Conservation (phyloP, 371 early-diverging fungal genomes). For the Actinomortierella wolfii region DNA sequence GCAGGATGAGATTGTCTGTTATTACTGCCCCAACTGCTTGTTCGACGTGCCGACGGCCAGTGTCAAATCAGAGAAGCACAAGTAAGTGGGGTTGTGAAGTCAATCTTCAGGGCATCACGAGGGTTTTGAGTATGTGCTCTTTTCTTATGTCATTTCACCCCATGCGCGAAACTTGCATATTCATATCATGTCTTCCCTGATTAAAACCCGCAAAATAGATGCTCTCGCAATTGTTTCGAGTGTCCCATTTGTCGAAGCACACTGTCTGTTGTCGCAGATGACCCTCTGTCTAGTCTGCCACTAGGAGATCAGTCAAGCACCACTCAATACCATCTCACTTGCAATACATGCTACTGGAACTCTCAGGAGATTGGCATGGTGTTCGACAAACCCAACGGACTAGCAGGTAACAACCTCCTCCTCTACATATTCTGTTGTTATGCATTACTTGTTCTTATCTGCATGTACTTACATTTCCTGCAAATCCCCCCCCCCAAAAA, state of each 20-base stretch:
- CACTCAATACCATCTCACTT: slow-evolving; percentile 69
- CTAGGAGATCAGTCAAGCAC: slow-evolving; percentile 22
- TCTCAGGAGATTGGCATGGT: slow-evolving; percentile 87
- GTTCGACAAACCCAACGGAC: slow-evolving; percentile 92
- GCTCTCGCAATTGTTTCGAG: slow-evolving; percentile 93
- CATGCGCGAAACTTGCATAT: not conserved
- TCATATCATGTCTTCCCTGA: not conserved
- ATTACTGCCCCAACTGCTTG: slow-evolving; percentile 94
- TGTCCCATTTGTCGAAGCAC: slow-evolving; percentile 91
- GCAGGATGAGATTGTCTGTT: slow-evolving; percentile 84
- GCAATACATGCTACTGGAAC: slow-evolving; percentile 91
- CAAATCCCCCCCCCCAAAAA: not conserved
- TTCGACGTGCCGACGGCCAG: slow-evolving; percentile 96
- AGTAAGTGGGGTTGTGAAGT: slow-evolving; percentile 49
- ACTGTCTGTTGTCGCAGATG: slow-evolving; percentile 77
- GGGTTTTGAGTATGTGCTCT: too few species aligned
- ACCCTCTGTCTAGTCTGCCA: slow-evolving; percentile 37
- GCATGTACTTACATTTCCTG: slow-evolving; percentile 6
- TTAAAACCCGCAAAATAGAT: slow-evolving; percentile 58
- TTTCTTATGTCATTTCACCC: not conserved
- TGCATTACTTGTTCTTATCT: slow-evolving; percentile 5
- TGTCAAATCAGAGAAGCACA: slow-evolving; percentile 90
- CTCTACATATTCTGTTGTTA: not conserved
- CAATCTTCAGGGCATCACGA: too few species aligned
- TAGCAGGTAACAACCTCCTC: slow-evolving; percentile 62